These are phyloP conservation scores for Raphidocelis subcapitata DNA, from an alignment of 139 green algal species.

Conservation along the genomic window DNA sequence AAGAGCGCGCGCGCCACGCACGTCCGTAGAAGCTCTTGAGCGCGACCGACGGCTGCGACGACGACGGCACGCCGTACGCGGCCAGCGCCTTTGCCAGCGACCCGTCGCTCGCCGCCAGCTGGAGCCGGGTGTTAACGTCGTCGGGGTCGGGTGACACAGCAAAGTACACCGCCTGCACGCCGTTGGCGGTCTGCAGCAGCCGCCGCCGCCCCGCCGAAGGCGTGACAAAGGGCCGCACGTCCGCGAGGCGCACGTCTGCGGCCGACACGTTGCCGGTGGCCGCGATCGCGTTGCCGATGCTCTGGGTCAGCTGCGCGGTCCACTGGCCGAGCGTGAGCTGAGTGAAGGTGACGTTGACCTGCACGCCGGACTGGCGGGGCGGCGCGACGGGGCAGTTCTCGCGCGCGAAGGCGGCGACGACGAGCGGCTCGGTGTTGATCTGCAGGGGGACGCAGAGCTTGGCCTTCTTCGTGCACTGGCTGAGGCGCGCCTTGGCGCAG, in stretches of 20 bases:
- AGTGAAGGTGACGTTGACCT: no score
- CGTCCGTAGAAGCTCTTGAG: neutral
- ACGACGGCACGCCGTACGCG: neutral
- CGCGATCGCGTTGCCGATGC: no score
- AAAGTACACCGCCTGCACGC: neutral
- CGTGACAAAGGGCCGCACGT: constrained; percentile 25
- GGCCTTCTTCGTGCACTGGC: constrained; percentile 9
- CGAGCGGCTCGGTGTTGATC: constrained; percentile 3
- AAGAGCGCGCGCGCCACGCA: no score
- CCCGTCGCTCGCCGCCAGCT: neutral
- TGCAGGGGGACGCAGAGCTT: constrained; percentile 22
- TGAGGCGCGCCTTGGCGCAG: constrained; percentile 31
- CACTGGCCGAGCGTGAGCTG: no score
- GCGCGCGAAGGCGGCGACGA: neutral
- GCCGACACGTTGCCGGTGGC: constrained; percentile 13
- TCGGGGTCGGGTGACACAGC: neutral
- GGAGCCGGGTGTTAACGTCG: neutral
- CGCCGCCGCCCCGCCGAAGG: no score
- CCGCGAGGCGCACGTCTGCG: constrained; percentile 1
- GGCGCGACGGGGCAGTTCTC: neutral
- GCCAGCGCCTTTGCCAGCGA: neutral
- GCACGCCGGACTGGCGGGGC: neutral
- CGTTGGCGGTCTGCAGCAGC: neutral
- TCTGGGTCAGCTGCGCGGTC: no score
- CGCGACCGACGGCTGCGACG: neutral